Conservation (phyloP, 2,329 filamentous ascomycete species). For the Tolypocladium nubicola region DNA sequence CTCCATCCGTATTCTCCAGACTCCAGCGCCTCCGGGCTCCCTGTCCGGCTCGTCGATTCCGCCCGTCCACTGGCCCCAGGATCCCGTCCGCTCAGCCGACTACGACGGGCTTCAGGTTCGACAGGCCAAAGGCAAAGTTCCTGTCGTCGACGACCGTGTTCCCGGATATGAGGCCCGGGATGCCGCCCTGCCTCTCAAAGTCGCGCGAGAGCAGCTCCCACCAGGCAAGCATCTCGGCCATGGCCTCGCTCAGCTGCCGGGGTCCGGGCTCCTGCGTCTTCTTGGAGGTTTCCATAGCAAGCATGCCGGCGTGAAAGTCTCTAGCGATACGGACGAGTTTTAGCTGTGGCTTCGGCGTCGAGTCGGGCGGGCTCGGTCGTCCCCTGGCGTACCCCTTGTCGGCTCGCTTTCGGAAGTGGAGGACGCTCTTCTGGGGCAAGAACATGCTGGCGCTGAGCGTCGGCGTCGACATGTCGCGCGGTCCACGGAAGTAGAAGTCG, state of each 20-base stretch:
- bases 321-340: background rate
- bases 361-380: constrained; percentile 11
- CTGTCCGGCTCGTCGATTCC: background rate
- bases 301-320: background rate
- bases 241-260: constrained; percentile 6
- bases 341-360: constrained; percentile 13
- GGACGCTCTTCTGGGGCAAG: constrained; percentile 36
- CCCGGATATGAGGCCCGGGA: constrained; percentile 22
- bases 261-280: background rate
- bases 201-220: constrained; percentile 28
- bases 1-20: background rate
- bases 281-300: background rate
- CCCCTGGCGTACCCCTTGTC: constrained; percentile 6
- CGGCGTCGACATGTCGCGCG: constrained; percentile 38
- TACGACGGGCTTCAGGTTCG: background rate
- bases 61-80: background rate
- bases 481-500: constrained; percentile 35
- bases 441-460: constrained; percentile 46
- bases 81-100: background rate
- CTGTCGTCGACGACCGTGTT: constrained; percentile 28
- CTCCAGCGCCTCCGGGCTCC: background rate
- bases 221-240: constrained; percentile 18
- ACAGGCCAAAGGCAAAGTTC: constrained; percentile 17
- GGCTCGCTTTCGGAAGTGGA: constrained; percentile 33
- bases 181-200: constrained; percentile 23